phyloP scores from a whole-genome alignment of 1,139 yeast species.

The Kurtzmaniella quercitrusa region DNA sequence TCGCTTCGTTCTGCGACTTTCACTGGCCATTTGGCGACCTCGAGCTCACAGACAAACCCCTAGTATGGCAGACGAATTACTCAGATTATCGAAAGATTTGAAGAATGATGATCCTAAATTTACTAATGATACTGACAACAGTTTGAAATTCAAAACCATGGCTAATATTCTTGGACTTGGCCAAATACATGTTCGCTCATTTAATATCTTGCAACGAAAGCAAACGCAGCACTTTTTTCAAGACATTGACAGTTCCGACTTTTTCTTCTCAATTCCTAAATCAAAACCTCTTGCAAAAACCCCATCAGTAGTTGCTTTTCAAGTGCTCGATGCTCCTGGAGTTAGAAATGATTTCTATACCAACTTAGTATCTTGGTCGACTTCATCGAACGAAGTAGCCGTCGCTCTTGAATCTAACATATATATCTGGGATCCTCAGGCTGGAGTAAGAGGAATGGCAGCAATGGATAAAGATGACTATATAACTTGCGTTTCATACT shows the following conservation, averaged over 20 bases:
- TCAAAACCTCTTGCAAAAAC: neutral
- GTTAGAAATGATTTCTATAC: slow-evolving; percentile 78
- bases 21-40: neutral
- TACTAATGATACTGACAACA: neutral
- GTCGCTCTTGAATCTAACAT: slow-evolving; percentile 66
- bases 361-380: slow-evolving; percentile 75
- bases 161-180: neutral
- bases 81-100: neutral
- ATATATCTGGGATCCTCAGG: slow-evolving; percentile 61
- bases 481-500: slow-evolving; percentile 59
- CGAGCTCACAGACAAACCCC: neutral
- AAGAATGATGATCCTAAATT: neutral
- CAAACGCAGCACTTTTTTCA: neutral
- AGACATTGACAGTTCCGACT: neutral
- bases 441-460: slow-evolving; percentile 34
- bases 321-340: slow-evolving; percentile 63
- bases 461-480: slow-evolving; percentile 25
- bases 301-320: slow-evolving; percentile 1
- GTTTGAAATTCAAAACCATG: slow-evolving; percentile 1
- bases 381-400: slow-evolving; percentile 46
- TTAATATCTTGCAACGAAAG: neutral
- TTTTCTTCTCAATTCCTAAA: neutral
- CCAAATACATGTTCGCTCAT: neutral
- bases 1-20: neutral
- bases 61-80: neutral